Conservation (phyloP, 768 basidiomycete genomes). For the Lepiota venenata region DNA sequence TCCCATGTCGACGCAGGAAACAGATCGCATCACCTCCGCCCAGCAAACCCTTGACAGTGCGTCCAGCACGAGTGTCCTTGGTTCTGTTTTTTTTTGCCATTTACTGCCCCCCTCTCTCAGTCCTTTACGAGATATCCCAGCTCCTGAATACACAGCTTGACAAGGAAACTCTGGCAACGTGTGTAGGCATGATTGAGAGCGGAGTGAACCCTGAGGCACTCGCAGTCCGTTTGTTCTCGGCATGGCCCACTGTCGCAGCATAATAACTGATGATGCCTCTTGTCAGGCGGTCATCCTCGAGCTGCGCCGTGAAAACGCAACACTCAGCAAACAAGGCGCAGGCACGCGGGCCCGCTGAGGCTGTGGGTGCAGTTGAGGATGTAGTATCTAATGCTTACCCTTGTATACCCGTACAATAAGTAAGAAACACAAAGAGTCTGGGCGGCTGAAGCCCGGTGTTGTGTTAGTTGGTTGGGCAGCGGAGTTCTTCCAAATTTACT, state of each 20-base stretch:
- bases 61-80: slow-evolving; percentile 20
- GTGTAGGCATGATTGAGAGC: slow-evolving; percentile 88
- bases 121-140: slow-evolving; percentile 85
- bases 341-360: slow-evolving; percentile 5
- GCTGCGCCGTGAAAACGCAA: slow-evolving; percentile 66
- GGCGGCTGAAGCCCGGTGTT: slow-evolving; percentile 10
- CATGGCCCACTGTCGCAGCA: background rate
- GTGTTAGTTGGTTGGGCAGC: slow-evolving; percentile 14
- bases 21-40: slow-evolving; percentile 59
- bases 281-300: slow-evolving; percentile 80
- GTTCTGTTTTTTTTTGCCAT: background rate
- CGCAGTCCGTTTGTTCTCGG: slow-evolving; percentile 48
- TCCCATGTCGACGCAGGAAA: slow-evolving; percentile 47
- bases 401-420: background rate
- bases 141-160: slow-evolving; percentile 84
- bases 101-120: slow-evolving; percentile 34
- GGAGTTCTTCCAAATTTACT: slow-evolving; percentile 23
- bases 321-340: slow-evolving; percentile 26
- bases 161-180: slow-evolving; percentile 89
- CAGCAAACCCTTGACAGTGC: slow-evolving; percentile 70
- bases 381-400: too few relatives aligned
- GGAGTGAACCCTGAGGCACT: slow-evolving; percentile 92
- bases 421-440: background rate
- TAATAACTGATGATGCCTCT: slow-evolving; percentile 9
- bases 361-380: too few relatives aligned